Evolutionary conservation across 2,329 filamentous ascomycete genomes (phyloP).

Genomic region (Parasarocladium wereldwijsianum): DNA sequence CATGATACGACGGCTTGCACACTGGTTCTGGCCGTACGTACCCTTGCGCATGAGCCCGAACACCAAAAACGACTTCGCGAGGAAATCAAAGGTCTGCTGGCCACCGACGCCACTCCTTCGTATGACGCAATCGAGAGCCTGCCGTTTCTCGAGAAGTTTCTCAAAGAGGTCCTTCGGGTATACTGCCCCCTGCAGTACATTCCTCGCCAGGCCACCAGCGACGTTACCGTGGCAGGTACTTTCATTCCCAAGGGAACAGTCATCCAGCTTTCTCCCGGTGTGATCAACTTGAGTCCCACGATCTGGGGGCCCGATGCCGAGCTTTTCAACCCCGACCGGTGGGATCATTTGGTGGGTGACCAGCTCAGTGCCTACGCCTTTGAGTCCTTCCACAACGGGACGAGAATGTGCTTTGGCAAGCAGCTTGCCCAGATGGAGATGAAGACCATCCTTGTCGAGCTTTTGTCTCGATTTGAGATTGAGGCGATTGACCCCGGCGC

Average conservation of each 20-base stretch:
- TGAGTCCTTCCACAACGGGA: conserved; percentile 21
- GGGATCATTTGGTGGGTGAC: conserved; percentile 14
- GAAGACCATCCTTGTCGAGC: conserved; percentile 19
- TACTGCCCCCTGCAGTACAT: conserved; percentile 23
- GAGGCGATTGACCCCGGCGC: conserved; percentile 6
- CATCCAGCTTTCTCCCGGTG: conserved; percentile 20
- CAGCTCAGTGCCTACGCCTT: conserved; percentile 15
- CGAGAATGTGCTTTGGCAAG: conserved; percentile 22
- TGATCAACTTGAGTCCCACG: conserved; percentile 18
- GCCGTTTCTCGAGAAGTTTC: conserved; percentile 24
- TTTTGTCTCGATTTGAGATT: conserved; percentile 17
- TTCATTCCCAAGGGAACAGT: conserved; percentile 23
- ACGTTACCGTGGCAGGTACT: conserved; percentile 20
- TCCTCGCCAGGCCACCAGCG: conserved; percentile 17
- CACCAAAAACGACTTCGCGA: conserved; percentile 22
- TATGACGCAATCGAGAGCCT: conserved; percentile 17
- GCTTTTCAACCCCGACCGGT: conserved; percentile 22
- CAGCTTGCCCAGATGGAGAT: conserved; percentile 21
- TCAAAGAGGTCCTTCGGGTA: conserved; percentile 26
- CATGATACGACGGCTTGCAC: conserved; percentile 29
- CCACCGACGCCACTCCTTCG: conserved; percentile 4
- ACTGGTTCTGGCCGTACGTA: conserved; percentile 26
- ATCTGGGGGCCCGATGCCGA: conserved; percentile 22
- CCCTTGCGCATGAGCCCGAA: conserved; percentile 19
- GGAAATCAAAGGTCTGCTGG: conserved; percentile 16